Evolutionary conservation across 805 yeast species (phyloP), one percentile per base, ranked within the genome.

Genomic region (Sugiyamaella smithiae): DNA sequence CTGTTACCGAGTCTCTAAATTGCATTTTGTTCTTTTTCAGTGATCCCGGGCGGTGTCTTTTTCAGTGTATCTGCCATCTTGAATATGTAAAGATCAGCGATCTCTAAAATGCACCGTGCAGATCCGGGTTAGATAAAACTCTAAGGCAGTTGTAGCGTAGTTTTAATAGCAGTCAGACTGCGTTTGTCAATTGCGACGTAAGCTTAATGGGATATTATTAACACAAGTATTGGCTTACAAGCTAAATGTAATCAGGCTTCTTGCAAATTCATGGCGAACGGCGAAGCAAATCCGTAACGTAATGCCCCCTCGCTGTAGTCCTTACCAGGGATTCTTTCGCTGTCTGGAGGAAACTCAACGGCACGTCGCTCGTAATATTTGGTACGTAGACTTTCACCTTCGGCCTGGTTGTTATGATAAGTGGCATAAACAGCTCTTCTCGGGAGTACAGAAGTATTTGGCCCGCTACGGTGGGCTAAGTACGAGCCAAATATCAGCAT

Each of bases 401-500:
- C 46, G 4, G 23, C 22, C 5, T n/a, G 3, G 9, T 37, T 25
- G 20, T 20, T 40, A 29, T 50, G 53, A 29, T 41, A 50, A 4
- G 53, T 50, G 16, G 49, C 53, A 25, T 50, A 50, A 19, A 50
- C 33, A 1, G 53, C 53, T 25, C 53, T 16, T 23, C 53, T 38
- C 4, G 53, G 26, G 23, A 12, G 24, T 23, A 29, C 17, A 12
- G 53, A 40, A 3, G 26, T 28, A 24, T 50, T 50, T 6, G 44
- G 31, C 9, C 48, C 53, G 14, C 47, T 41, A n/a, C 53, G 38
- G 25, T 50, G 53, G n/a, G 53, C 53, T 8, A 50, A 32, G 31
- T 19, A 46, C 6, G 53, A 50, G 4, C 53, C 53, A 43, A 50
- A 50, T 24, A 50, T 45, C 24, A 50, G 29, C 31, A 50, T 33